Conservation (phyloP, 768 basidiomycete genomes). For the Calocybe cyanea region DNA sequence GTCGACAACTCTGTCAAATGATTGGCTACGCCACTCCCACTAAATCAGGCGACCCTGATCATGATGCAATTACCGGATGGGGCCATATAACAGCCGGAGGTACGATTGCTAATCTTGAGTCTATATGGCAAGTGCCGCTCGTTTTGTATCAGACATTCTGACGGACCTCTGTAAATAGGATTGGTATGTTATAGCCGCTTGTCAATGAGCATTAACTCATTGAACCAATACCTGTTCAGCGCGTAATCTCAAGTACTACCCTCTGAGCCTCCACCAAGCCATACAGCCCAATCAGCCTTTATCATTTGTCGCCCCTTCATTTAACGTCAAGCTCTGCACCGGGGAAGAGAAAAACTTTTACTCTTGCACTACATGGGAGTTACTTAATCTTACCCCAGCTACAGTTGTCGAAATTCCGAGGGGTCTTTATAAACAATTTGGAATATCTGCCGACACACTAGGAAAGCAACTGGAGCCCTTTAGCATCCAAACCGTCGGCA, state of each 20-base stretch:
- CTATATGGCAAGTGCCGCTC: neutral
- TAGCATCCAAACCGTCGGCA: neutral
- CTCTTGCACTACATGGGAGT: neutral
- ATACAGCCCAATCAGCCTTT: neutral
- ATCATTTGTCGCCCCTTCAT: neutral
- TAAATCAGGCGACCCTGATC: neutral
- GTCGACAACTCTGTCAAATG: neutral
- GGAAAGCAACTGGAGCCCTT: neutral
- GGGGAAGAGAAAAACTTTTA: neutral
- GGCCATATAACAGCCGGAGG: neutral
- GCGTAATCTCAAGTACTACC: neutral
- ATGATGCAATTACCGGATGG: neutral
- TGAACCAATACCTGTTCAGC: neutral
- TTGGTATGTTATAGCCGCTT: neutral
- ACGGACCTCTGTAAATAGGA: neutral
- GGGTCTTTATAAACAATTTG: neutral
- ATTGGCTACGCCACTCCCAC: neutral
- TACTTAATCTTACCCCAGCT: neutral
- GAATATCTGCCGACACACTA: neutral
- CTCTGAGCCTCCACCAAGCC: neutral
- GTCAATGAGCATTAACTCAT: neutral
- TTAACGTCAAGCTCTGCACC: neutral
- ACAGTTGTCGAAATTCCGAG: neutral
- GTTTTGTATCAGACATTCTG: neutral
- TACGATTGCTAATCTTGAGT: neutral